Evolutionary conservation across 1,284 basidiomycete genomes (phyloP), one percentile per base, ranked within the genome.

Genomic region (Sporisorium scitamineum): DNA sequence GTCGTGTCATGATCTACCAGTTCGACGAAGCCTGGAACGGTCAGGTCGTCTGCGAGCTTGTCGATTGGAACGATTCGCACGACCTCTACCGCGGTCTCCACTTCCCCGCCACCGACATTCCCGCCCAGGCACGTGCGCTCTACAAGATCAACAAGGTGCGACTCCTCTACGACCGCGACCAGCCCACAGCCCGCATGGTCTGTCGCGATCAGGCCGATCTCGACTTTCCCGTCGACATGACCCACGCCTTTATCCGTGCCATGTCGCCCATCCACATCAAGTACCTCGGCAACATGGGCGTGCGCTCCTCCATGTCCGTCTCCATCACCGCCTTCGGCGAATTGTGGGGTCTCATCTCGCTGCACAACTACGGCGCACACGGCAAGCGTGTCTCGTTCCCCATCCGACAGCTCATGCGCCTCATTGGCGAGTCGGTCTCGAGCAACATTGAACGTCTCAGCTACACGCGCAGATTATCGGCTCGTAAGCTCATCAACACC

Each of bases 251-350:
- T 82, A 87, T 95, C 14, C 90, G 93, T 18, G 93, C 93, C 2
- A 95, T 95, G 93, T 93, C 92, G 80, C 94, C 93, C 2, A 94
- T 95, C 61, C 93, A 95, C 83, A 86, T 94, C 78, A 91, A 93
- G 87, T 95, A 84, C 59, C 78, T 86, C 29, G 84, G 71, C 54
- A 86, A 86, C 74, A 86, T 86, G 85, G 83, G 85, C 29, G 85
- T 86, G 1, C 72, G 81, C 26, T 80, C 83, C 20, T 80, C 79
- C 56, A 83, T 84, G 75, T 82, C 79, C 11, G 80, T 83, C 89
- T 94, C 93, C 9, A 93, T 95, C 79, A 90, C 93, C 83, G 92
- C 92, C 0, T 95, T 94, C 79, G 92, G 92, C 39, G 88, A 90
- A 52, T 87, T 95, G 0, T 95, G 93, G 93, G 93, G 93, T 50